Base-by-base conservation (phyloP, 1,284 basidiomycete species). In the Stereum hirsutum region DNA sequence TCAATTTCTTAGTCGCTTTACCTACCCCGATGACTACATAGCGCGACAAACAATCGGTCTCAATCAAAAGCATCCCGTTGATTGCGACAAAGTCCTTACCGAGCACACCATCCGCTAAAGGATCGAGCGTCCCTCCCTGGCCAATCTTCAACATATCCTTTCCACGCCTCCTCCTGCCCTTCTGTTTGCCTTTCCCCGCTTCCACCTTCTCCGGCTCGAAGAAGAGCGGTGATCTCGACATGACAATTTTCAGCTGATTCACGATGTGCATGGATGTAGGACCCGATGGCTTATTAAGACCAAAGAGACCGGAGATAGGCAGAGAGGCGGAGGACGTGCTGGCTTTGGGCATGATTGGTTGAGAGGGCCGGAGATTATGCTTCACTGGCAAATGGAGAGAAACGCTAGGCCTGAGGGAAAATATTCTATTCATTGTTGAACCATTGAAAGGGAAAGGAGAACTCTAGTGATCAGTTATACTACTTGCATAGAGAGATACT, bases 61-160 rank as follows among this genome's bases (percentile, higher is more conserved):
- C 28, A 8, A 17, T 38, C 31, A 43, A 32, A 30, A 12, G 17
- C 46, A 20, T 19, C 6, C 23, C 4, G 6, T 14, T n/a, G 8
- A 23, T 10, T 26, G 24, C 15, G 34, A 30, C 33, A 35, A 48
- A 24, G 41, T 28, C 51, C 64, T 49, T 59, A 88, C 87, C 86
- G 49, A 91, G 68, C 17, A 95, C 91, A 37, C 92, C 92, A 58
- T 92, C 87, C n/a, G 96, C 96, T 15, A 99, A 72, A 10, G 96
- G 96, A 67, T 99, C 96, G 36, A 99, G 69, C 3, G 96, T 99
- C 14, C 93, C 93, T 36, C 91, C 91, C 62, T 94, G 90, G 1
- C 92, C 92, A 37, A 94, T 75, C 63, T 95, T 95, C 41, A 91
- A 61, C 70, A 35, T 66, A 64, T 20, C 61, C 66, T 43, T 39